Evolutionary conservation across 2,329 filamentous ascomycete genomes (phyloP), one percentile per base, ranked within the genome.

Genomic region (Monilinia laxa): DNA sequence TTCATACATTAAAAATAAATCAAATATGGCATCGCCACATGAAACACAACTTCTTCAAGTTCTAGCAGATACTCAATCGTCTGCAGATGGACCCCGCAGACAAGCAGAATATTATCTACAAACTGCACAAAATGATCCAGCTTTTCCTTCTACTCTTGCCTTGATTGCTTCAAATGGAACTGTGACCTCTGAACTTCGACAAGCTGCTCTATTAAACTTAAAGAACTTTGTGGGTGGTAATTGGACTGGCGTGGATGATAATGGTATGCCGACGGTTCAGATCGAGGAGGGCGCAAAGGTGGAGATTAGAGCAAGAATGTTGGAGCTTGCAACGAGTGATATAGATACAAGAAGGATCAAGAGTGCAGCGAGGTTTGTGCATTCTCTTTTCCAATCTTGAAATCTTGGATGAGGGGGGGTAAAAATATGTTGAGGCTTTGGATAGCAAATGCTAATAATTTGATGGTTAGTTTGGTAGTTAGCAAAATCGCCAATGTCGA

Each of bases 401-500:
- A 28, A 28, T 28, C 28, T n/a, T 11, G 55, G n/a, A 20, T 31
- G 51, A 31, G 38, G 52, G 59, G 65, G 49, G 40, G 18, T 9
- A 35, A 35, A 35, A 35, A 58, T 38, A 14, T 23, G 35, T 59
- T 14, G 28, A 10, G 18, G 38, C 38, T 40, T 25, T 25, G 49
- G 28, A 42, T 42, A 11, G 28, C 40, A 49, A 12, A 20, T 49
- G 55, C 69, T 71, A 64, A 69, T 69, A 28, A 38, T 52, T 62
- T 58, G 54, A 47, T 60, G 68, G 63, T 68, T 66, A 88, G 87
- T 77, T 87, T 84, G 72, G 85, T 90, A 6, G 92, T 97, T 69
- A 94, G 93, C 81, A 98, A 97, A 81, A 96, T 99, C 73, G 95
- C 95, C 66, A 90, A 88, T 70, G 87, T 89, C 75, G 95, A 99